Conservation (phyloP, 148 eudicot species). For the Nepenthes gracilis region DNA sequence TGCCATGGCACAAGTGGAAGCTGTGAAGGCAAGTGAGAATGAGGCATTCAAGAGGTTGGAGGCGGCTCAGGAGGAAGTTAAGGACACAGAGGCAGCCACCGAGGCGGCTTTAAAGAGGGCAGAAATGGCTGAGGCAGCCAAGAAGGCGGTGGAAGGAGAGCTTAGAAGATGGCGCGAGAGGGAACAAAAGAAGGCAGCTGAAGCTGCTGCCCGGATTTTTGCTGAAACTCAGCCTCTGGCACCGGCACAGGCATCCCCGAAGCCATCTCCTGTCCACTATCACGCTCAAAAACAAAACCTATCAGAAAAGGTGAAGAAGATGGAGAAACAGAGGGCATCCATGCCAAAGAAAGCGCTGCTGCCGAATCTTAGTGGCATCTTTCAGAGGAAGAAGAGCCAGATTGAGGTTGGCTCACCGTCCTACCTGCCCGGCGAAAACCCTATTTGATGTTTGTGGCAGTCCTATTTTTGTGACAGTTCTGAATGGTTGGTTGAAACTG, state of each 20-base stretch:
- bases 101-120: constrained; percentile 66
- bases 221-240: constrained; percentile 25
- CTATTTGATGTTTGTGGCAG: too few species aligned
- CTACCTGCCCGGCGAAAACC: constrained; percentile 49
- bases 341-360: constrained; percentile 41
- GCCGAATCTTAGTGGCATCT: constrained; percentile 59
- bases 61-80: constrained; percentile 57
- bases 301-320: constrained; percentile 23
- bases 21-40: constrained; percentile 79
- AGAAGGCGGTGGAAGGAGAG: constrained; percentile 85
- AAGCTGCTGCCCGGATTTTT: constrained; percentile 55
- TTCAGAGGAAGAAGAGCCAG: constrained; percentile 64
- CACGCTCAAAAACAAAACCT: constrained; percentile 26
- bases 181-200: constrained; percentile 83
- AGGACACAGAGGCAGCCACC: constrained; percentile 52
- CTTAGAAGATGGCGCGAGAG: constrained; percentile 72
- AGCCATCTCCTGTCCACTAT: constrained; percentile 27
- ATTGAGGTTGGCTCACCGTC: constrained; percentile 62
- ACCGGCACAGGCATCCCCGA: not conserved
- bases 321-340: constrained; percentile 39
- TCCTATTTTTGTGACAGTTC: too few species aligned
- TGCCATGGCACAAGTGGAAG: constrained; percentile 53
- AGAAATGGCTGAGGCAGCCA: constrained; percentile 78
- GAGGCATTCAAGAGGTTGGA: constrained; percentile 70
- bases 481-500: too few species aligned